Percentiles rank a stretch among this genome's conserved stretches.
These are phyloP conservation scores for Luvunga scandens DNA, from an alignment of 345 rosid species.

Conservation along the genomic window DNA sequence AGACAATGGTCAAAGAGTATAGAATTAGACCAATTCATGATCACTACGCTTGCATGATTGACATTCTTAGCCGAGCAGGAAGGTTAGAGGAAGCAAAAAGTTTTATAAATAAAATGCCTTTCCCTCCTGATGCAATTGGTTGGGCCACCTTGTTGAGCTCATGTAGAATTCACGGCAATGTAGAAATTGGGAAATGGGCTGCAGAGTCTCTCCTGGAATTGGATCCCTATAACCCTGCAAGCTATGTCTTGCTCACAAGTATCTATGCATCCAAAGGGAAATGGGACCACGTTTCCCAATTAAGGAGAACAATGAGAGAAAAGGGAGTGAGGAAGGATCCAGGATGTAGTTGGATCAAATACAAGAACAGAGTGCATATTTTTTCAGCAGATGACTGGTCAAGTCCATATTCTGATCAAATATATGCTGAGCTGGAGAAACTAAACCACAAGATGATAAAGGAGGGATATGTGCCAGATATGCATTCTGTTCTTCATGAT, in stretches of 20 bases:
- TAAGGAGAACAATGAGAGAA: constrained; percentile 67
- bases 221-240: constrained; percentile 80
- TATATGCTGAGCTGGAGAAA: constrained; percentile 65
- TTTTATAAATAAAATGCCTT: constrained; percentile 74
- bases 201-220: constrained; percentile 71
- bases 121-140: constrained; percentile 72
- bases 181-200: constrained; percentile 83
- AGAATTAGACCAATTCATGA: constrained; percentile 56
- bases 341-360: constrained; percentile 93
- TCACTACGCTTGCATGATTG: constrained; percentile 94
- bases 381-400: constrained; percentile 83
- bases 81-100: constrained; percentile 75
- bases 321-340: constrained; percentile 79
- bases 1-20: constrained; percentile 59
- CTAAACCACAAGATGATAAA: constrained; percentile 55
- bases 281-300: constrained; percentile 70
- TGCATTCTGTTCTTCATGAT: constrained; percentile 69
- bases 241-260: constrained; percentile 68
- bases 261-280: constrained; percentile 70
- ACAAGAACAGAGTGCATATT: constrained; percentile 60
- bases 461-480: constrained; percentile 78
- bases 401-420: constrained; percentile 62
- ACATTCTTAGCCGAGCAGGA: constrained; percentile 84
- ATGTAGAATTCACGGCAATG: constrained; percentile 59
- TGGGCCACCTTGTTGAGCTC: constrained; percentile 90